Conservation (phyloP, 2,329 filamentous ascomycete genomes). For the Trichophyton rubrum region DNA sequence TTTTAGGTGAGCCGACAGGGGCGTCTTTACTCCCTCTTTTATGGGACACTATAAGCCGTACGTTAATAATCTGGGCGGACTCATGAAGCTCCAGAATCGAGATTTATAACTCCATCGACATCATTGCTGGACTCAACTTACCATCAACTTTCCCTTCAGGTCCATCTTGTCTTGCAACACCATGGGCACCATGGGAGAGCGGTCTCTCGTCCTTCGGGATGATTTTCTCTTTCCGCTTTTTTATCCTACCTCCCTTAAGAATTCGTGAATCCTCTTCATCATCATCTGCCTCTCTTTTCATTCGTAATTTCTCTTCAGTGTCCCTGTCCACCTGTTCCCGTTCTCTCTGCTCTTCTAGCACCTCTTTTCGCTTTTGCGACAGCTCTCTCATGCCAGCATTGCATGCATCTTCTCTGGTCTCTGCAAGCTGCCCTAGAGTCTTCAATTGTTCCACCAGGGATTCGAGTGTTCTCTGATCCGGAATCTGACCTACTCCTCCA, state of each 20-base stretch:
- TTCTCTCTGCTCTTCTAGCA: conserved; percentile 41
- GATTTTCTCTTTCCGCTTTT: conserved; percentile 64
- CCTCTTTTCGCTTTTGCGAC: conserved; percentile 45
- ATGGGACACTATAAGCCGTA: conserved; percentile 4
- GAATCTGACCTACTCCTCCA: conserved; percentile 36
- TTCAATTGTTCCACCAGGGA: conserved; percentile 44
- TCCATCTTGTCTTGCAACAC: conserved; percentile 52
- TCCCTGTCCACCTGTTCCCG: conserved; percentile 36
- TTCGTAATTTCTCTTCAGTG: conserved; percentile 36
- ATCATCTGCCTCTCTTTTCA: conserved; percentile 35
- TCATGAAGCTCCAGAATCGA: background rate
- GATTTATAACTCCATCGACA: background rate
- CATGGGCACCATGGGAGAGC: conserved; percentile 50
- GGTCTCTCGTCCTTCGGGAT: conserved; percentile 48
- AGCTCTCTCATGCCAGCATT: conserved; percentile 49
- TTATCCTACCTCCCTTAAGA: conserved; percentile 52
- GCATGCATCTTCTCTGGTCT: conserved; percentile 45
- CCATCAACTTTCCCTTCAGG: conserved; percentile 46
- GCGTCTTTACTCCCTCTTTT: conserved; percentile 12
- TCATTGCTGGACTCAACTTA: conserved; percentile 18
- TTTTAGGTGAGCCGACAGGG: conserved; percentile 28
- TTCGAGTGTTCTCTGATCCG: conserved; percentile 36
- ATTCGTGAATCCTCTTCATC: conserved; percentile 34
- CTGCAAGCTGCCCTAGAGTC: conserved; percentile 44
- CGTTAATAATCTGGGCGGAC: background rate